Conservation (phyloP, 208 protist genomes). For the Tritrichomonas foetus region DNA sequence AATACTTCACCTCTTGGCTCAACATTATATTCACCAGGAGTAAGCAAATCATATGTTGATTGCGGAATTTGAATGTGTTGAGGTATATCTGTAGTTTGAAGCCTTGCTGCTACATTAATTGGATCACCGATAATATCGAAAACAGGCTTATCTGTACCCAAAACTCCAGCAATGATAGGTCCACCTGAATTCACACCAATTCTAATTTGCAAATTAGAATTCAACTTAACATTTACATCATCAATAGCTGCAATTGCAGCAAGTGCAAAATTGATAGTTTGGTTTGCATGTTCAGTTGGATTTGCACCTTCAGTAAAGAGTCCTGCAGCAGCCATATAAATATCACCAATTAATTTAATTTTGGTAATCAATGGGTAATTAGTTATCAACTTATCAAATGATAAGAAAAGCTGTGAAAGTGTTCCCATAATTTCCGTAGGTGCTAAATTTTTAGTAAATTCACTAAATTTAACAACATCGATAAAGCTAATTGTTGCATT, state of each 20-base stretch:
- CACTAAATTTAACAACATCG: background rate
- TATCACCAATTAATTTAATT: conserved; percentile 9
- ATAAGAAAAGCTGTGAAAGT: background rate
- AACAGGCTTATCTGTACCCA: background rate
- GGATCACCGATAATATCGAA: conserved; percentile 23
- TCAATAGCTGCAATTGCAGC: background rate
- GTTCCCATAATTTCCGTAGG: background rate
- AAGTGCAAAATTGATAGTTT: background rate
- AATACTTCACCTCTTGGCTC: no score
- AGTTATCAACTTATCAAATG: background rate
- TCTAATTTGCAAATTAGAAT: background rate
- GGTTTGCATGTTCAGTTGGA: background rate
- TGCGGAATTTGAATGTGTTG: no score
- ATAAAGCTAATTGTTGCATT: background rate
- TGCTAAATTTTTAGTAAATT: background rate
- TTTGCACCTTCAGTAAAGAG: background rate
- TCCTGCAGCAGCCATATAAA: background rate
- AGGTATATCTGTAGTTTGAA: no score
- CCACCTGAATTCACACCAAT: background rate
- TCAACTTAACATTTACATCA: background rate
- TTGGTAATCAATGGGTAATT: background rate
- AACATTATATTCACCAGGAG: no score
- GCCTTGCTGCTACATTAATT: background rate
- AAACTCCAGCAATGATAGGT: background rate
- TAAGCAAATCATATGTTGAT: no score